These are phyloP conservation scores for Yamadazyma siamensis DNA, from an alignment of 1,139 yeast genomes.

Conservation along the genomic window DNA sequence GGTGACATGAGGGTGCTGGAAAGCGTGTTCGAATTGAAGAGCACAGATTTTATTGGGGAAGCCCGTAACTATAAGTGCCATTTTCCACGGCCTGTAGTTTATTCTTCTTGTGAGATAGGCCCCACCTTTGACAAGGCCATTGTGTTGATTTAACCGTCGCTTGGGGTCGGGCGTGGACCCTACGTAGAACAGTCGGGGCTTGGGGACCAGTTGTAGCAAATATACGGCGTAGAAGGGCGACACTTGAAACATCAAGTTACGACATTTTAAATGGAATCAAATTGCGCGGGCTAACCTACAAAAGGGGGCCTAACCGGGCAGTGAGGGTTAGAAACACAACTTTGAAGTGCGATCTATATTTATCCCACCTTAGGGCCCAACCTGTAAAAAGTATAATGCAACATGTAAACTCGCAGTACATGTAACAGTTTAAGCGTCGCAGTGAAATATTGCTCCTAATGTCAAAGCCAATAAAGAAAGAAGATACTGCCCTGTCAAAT, in stretches of 20 bases:
- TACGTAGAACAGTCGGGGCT: conserved; percentile 57
- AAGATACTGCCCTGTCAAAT: conserved; percentile 20
- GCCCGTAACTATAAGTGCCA: conserved; percentile 60
- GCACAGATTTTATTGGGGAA: conserved; percentile 73
- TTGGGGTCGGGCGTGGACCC: conserved; percentile 79
- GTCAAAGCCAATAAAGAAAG: conserved; percentile 7
- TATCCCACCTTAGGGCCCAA: too few relatives aligned
- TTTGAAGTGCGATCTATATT: too few relatives aligned
- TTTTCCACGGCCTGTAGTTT: conserved; percentile 71
- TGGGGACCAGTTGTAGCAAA: conserved; percentile 55
- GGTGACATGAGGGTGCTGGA: conserved; percentile 70
- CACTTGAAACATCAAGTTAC: conserved; percentile 1
- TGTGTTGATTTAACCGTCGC: conserved; percentile 70
- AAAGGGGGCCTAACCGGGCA: too few relatives aligned
- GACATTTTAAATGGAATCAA: too few relatives aligned
- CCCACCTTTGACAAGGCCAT: conserved; percentile 59
- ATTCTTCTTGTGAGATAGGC: conserved; percentile 60
- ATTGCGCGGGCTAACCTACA: too few relatives aligned
- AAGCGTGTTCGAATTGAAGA: conserved; percentile 72
- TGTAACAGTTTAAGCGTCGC: too few relatives aligned
- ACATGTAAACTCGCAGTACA: too few relatives aligned
- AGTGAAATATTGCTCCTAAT: too few relatives aligned
- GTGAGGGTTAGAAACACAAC: too few relatives aligned
- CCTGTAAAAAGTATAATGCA: too few relatives aligned
- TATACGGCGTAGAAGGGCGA: conserved; percentile 64